These are phyloP conservation scores for Afroboletus lepidellus DNA, from an alignment of 1,284 basidiomycete species.

Conservation along the genomic window DNA sequence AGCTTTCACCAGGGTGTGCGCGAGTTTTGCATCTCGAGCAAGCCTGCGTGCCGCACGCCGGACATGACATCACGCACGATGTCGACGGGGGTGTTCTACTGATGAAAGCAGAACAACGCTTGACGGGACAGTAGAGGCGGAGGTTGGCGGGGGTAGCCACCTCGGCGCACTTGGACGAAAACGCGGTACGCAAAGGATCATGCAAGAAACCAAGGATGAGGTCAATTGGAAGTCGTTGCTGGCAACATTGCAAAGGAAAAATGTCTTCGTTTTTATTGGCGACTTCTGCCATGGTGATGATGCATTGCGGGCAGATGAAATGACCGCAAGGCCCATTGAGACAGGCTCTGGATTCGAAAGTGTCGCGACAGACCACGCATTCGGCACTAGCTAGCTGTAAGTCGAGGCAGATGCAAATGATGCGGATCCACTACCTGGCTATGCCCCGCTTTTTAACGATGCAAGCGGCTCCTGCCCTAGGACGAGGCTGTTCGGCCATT, in stretches of 20 bases:
- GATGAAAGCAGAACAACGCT: conserved; percentile 41
- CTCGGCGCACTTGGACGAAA: conserved; percentile 31
- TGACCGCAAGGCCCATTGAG: conserved; percentile 38
- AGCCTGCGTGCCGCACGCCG: conserved; percentile 29
- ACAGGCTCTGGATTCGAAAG: conserved; percentile 1
- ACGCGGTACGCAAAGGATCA: conserved; percentile 23
- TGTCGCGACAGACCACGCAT: conserved; percentile 26
- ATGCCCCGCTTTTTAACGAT: neutral
- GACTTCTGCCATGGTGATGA: conserved; percentile 37
- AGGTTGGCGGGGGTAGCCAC: conserved; percentile 32
- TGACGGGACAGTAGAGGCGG: conserved; percentile 44
- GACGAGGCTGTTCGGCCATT: neutral
- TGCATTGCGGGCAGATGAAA: conserved; percentile 38
- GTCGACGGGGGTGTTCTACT: conserved; percentile 26
- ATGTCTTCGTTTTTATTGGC: conserved; percentile 39
- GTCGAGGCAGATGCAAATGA: neutral
- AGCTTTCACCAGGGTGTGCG: conserved; percentile 16
- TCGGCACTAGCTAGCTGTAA: conserved; percentile 18
- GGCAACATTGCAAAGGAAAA: conserved; percentile 45
- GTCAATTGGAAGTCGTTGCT: conserved; percentile 30
- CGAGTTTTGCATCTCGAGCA: conserved; percentile 36
- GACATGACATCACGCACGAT: conserved; percentile 14
- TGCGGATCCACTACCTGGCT: neutral
- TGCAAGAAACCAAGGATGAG: conserved; percentile 32
- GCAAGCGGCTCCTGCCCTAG: neutral